A percentile compares a stretch with the other conserved stretches of the same genome.
Evolutionary conservation across 2,329 filamentous ascomycete species (phyloP).

Genomic region (Penicillium carneum): DNA sequence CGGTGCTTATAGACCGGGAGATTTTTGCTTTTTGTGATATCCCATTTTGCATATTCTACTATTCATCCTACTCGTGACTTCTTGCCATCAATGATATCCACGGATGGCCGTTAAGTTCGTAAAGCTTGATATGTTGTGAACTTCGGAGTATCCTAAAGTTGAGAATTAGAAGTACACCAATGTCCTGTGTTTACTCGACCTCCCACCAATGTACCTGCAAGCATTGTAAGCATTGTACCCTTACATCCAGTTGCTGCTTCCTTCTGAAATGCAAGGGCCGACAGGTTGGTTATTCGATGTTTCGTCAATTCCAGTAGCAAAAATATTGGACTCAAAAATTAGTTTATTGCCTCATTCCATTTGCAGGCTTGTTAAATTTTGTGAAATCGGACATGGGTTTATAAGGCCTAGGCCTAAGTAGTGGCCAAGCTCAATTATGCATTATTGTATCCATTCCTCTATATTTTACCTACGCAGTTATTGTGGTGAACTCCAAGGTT

Average conservation of each 20-base stretch:
- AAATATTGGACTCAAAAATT: background rate
- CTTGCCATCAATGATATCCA: background rate
- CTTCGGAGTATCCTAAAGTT: background rate
- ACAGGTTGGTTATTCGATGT: too few relatives aligned
- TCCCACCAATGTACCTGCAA: too few relatives aligned
- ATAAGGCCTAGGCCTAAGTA: too few relatives aligned
- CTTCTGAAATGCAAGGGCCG: background rate
- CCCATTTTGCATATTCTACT: background rate
- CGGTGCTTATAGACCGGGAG: background rate
- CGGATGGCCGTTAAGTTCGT: background rate
- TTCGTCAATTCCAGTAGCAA: too few relatives aligned
- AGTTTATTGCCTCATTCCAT: background rate
- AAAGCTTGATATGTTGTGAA: background rate
- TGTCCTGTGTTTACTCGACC: background rate
- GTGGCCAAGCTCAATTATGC: background rate
- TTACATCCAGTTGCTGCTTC: background rate
- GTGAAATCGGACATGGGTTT: too few relatives aligned
- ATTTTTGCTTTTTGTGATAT: background rate
- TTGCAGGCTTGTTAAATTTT: background rate
- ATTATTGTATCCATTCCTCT: background rate
- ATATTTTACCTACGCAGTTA: background rate
- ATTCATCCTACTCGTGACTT: background rate
- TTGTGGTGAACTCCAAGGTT: too few relatives aligned
- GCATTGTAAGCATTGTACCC: background rate
- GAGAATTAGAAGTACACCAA: too few relatives aligned